A percentile compares a stretch with the other conserved stretches of the same genome.
Evolutionary conservation across 257 asterid genomes (phyloP).

Genomic region (Solanum ahanhuiri): DNA sequence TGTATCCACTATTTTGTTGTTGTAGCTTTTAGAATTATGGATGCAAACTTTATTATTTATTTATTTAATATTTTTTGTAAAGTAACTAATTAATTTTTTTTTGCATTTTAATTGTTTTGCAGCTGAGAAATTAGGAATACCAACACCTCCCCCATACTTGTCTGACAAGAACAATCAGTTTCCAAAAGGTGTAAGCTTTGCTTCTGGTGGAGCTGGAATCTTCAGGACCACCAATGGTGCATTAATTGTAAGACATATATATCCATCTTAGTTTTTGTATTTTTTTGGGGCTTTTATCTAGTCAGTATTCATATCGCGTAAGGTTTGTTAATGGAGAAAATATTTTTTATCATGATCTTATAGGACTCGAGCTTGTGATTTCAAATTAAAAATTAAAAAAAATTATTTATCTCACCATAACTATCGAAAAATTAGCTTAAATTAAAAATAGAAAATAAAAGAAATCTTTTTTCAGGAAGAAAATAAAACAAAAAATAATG

Average conservation of each 20-base stretch:
- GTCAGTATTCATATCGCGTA: neutral
- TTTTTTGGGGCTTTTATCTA: neutral
- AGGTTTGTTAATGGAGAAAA: neutral
- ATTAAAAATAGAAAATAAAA: too few relatives aligned
- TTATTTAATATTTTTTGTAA: neutral
- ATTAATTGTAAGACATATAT: slow-evolving; percentile 26
- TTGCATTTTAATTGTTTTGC: neutral
- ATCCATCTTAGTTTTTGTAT: neutral
- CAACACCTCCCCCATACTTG: slow-evolving; percentile 61
- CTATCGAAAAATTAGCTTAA: neutral
- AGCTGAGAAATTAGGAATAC: slow-evolving; percentile 71
- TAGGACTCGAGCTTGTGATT: too few relatives aligned
- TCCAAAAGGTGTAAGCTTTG: slow-evolving; percentile 63
- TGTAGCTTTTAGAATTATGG: neutral
- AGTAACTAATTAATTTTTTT: neutral
- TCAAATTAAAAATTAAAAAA: neutral
- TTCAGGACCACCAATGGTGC: slow-evolving; percentile 36
- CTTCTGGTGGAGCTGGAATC: slow-evolving; percentile 85
- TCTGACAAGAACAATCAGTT: slow-evolving; percentile 30
- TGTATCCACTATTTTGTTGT: neutral
- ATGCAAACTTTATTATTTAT: neutral
- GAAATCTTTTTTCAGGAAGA: too few relatives aligned
- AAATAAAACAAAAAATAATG: slow-evolving; percentile 1
- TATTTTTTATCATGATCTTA: neutral
- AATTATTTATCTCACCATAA: neutral